phyloP scores from a whole-genome alignment of 1,139 yeast genomes.

The Scheffersomyces cryptocercus region DNA sequence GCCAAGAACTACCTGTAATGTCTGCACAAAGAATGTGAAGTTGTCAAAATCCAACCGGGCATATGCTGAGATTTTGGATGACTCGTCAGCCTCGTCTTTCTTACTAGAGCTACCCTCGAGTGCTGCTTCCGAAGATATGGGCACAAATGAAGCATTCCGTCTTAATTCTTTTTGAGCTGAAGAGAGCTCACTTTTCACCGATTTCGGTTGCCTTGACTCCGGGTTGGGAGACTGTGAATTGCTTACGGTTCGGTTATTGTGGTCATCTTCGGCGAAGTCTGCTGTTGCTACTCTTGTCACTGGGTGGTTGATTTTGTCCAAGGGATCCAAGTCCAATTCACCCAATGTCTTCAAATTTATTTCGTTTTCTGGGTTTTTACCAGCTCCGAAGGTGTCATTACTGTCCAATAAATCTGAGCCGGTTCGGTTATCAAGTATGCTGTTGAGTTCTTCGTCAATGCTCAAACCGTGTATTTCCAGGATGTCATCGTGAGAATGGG shows the following conservation, averaged over 20 bases:
- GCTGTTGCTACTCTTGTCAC: constrained; percentile 1
- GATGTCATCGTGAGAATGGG: no score
- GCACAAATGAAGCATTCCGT: constrained; percentile 13
- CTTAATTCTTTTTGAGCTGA: constrained; percentile 10
- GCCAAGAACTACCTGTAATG: constrained; percentile 89
- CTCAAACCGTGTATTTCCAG: no score
- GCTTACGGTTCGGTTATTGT: constrained; percentile 15
- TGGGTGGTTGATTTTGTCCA: constrained; percentile 10
- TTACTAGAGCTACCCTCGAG: constrained; percentile 8
- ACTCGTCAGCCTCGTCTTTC: constrained; percentile 18
- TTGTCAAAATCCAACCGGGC: constrained; percentile 92
- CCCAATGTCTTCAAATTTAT: constrained; percentile 1
- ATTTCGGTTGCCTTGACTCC: constrained; percentile 1
- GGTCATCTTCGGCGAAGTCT: constrained; percentile 7
- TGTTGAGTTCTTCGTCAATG: no score
- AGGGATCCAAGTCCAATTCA: constrained; percentile 13
- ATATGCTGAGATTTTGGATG: constrained; percentile 78
- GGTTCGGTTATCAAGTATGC: no score
- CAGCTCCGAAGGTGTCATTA: no score
- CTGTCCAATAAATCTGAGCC: no score
- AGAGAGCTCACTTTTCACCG: background rate
- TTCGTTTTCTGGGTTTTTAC: background rate
- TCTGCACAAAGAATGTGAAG: constrained; percentile 92
- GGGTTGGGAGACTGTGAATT: constrained; percentile 18
- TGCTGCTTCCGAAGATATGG: constrained; percentile 26